These are phyloP conservation scores for Sutorius eximius DNA, from an alignment of 1,284 basidiomycete species.

Conservation along the genomic window DNA sequence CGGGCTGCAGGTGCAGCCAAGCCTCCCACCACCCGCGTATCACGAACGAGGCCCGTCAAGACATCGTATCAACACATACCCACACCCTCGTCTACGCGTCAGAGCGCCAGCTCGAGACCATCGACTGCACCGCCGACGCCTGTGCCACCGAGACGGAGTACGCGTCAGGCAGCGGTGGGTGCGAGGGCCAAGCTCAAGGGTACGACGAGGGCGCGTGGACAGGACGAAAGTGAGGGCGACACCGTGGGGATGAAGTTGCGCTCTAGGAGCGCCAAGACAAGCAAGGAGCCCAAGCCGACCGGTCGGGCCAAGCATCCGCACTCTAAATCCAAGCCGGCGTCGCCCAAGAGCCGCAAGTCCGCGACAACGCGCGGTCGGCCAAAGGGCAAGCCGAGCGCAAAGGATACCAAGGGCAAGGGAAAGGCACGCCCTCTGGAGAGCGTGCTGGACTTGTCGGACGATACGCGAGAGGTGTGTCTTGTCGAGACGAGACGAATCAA, in stretches of 20 bases:
- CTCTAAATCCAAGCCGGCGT: conserved; percentile 8
- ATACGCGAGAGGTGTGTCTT: conserved; percentile 31
- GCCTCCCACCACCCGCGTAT: not conserved
- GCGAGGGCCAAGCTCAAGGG: conserved; percentile 9
- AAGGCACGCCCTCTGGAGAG: conserved; percentile 26
- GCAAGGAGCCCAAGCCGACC: conserved; percentile 3
- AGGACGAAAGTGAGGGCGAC: conserved; percentile 1
- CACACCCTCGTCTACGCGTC: conserved; percentile 26
- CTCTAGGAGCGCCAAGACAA: conserved; percentile 12
- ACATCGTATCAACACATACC: conserved; percentile 24
- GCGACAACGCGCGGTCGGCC: conserved; percentile 18
- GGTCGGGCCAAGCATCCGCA: conserved; percentile 4
- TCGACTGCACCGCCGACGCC: conserved; percentile 23
- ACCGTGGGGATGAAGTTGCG: conserved; percentile 20
- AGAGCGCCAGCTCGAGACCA: conserved; percentile 5
- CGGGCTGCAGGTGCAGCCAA: conserved; percentile 3
- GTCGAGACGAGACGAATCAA: not conserved
- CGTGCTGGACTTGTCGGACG: conserved; percentile 33
- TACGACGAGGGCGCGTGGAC: conserved; percentile 1
- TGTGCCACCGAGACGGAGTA: conserved; percentile 27
- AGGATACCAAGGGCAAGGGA: conserved; percentile 29
- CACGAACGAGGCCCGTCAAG: conserved; percentile 16
- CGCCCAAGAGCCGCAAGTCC: conserved; percentile 8
- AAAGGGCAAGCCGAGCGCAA: conserved; percentile 14
- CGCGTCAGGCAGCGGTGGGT: conserved; percentile 25